Percentiles rank a stretch among this genome's conserved stretches.
Evolutionary conservation across 2,329 filamentous ascomycete species (phyloP).

Genomic region (Apiospora saccharicola): DNA sequence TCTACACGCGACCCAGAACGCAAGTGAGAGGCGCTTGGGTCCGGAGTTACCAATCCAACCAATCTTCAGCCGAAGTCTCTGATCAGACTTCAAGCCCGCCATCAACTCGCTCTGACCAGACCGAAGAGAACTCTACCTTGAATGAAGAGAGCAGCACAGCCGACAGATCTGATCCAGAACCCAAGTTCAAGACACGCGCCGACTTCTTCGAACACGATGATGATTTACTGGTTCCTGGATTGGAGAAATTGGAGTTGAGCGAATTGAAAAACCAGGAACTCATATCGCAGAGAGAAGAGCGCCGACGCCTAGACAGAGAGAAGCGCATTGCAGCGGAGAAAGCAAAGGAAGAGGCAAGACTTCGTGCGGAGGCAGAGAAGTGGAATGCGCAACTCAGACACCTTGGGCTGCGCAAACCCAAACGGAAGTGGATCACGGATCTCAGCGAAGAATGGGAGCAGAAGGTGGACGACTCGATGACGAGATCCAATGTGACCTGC

Average conservation of each 20-base stretch:
- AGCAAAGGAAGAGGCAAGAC: slow-evolving; percentile 13
- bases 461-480: slow-evolving; percentile 4
- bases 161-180: neutral
- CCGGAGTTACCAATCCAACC: neutral
- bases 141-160: neutral
- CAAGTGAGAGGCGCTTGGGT: neutral
- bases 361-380: slow-evolving; percentile 5
- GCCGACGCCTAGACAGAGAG: neutral
- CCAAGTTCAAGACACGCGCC: slow-evolving; percentile 15
- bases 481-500: slow-evolving; percentile 6
- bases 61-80: neutral
- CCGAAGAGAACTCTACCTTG: neutral
- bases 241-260: neutral
- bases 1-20: neutral
- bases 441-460: slow-evolving; percentile 20
- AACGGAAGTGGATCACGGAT: slow-evolving; percentile 16
- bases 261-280: slow-evolving; percentile 7
- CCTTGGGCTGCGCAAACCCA: slow-evolving; percentile 19
- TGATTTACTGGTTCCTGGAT: neutral
- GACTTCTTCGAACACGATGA: slow-evolving; percentile 18
- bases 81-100: neutral
- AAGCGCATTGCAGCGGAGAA: slow-evolving; percentile 2
- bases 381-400: slow-evolving; percentile 4
- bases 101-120: neutral
- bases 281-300: neutral